Percentiles rank a stretch among this genome's conserved stretches.
Conservation (phyloP, 2,329 filamentous ascomycete genomes). For the Xylariaceae sp. region DNA sequence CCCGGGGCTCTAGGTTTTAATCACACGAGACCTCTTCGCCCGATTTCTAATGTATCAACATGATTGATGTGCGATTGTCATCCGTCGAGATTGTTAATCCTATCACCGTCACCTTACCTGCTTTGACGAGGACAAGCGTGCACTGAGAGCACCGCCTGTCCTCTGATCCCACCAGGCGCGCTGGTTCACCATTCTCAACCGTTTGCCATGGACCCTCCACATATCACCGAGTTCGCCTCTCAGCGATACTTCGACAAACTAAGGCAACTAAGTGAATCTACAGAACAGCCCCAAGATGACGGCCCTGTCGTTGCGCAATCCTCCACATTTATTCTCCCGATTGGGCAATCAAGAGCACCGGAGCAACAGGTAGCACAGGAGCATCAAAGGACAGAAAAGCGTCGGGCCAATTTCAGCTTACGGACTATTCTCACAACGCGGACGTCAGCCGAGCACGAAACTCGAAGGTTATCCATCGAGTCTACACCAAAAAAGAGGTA, state of each 20-base stretch:
- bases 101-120: slow-evolving; percentile 36
- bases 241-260: slow-evolving; percentile 69
- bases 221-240: slow-evolving; percentile 71
- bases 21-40: slow-evolving; percentile 3
- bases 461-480: slow-evolving; percentile 36
- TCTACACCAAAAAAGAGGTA: slow-evolving; percentile 37
- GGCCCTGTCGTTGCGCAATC: slow-evolving; percentile 39
- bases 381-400: slow-evolving; percentile 38
- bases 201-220: slow-evolving; percentile 63
- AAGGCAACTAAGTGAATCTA: slow-evolving; percentile 58
- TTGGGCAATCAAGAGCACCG: slow-evolving; percentile 44
- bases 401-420: slow-evolving; percentile 41
- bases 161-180: slow-evolving; percentile 31
- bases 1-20: slow-evolving; percentile 16
- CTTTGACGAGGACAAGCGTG: slow-evolving; percentile 38
- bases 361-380: slow-evolving; percentile 44
- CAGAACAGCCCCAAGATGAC: slow-evolving; percentile 48
- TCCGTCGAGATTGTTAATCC: slow-evolving; percentile 34
- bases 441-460: slow-evolving; percentile 40
- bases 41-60: slow-evolving; percentile 40
- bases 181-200: slow-evolving; percentile 23
- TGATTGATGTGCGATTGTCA: slow-evolving; percentile 39
- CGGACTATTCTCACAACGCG: slow-evolving; percentile 41
- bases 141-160: slow-evolving; percentile 34
- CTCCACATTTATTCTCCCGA: slow-evolving; percentile 57